phyloP scores from a whole-genome alignment of 441 rosid species.

The Kokia cookei region DNA sequence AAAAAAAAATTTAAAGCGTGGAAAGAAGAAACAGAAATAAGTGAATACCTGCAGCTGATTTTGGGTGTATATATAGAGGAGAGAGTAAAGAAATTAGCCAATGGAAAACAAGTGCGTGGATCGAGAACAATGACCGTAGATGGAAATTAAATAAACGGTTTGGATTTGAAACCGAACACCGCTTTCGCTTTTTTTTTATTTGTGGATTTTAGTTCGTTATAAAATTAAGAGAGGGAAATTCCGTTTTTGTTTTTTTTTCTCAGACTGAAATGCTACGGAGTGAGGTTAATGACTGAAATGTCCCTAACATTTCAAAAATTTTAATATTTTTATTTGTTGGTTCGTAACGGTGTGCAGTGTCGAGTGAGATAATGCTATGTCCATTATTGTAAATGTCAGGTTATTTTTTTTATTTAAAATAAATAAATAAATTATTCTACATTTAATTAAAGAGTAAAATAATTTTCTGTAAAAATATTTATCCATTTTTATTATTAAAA shows the following conservation, averaged over 20 bases:
- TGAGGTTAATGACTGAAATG: background rate
- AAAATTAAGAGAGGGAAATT: background rate
- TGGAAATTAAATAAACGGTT: conserved; percentile 16
- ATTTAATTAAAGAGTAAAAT: no score
- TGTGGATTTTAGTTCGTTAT: background rate
- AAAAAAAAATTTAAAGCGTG: background rate
- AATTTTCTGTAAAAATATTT: no score
- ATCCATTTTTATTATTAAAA: no score
- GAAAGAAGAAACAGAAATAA: background rate
- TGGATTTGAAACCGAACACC: conserved; percentile 13
- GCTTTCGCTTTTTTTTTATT: conserved; percentile 15
- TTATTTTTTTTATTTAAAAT: no score
- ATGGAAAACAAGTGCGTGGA: conserved; percentile 38
- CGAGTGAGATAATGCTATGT: no score
- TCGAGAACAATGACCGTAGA: conserved; percentile 14
- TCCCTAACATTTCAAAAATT: background rate
- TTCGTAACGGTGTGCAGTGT: no score
- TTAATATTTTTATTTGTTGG: no score
- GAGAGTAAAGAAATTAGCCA: conserved; percentile 16
- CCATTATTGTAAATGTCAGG: no score
- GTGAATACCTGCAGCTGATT: no score
- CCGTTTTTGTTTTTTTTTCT: background rate
- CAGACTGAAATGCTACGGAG: background rate
- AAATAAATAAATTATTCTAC: no score
- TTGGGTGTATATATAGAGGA: conserved; percentile 14